Percentiles rank a stretch among this genome's conserved stretches.
Conservation (phyloP, 345 rosid species). For the Salix purpurea region DNA sequence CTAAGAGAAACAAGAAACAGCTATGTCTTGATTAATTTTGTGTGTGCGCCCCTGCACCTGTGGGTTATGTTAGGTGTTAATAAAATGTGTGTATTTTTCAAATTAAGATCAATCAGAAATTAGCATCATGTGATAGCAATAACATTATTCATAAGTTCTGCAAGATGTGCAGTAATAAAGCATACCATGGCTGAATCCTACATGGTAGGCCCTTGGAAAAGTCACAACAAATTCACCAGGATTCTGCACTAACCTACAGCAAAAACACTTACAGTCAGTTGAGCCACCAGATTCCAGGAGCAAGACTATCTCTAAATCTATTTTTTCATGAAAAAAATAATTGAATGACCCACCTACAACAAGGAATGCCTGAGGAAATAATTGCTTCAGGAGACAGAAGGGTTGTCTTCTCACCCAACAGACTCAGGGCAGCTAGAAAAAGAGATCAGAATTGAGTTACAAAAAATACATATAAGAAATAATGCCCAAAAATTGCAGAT, state of each 20-base stretch:
- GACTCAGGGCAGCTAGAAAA: slow-evolving; percentile 69
- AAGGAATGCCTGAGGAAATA: slow-evolving; percentile 82
- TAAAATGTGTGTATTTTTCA: background rate
- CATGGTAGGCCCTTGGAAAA: slow-evolving; percentile 98
- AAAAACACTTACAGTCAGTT: slow-evolving; percentile 10
- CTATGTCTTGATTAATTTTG: no score
- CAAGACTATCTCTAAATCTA: background rate
- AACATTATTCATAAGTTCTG: slow-evolving; percentile 2
- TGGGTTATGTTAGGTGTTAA: no score
- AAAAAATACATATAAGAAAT: background rate
- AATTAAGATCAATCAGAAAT: background rate
- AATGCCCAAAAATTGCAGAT: slow-evolving; percentile 3
- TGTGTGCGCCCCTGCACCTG: no score
- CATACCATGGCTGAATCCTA: slow-evolving; percentile 99
- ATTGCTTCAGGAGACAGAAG: slow-evolving; percentile 83
- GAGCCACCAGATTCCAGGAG: slow-evolving; percentile 14
- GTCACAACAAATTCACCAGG: slow-evolving; percentile 99
- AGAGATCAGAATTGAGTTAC: slow-evolving; percentile 22
- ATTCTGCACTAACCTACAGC: slow-evolving; percentile 81
- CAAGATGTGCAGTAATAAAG: slow-evolving; percentile 16
- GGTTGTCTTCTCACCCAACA: slow-evolving; percentile 97
- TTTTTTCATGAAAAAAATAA: background rate
- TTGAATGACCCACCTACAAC: slow-evolving; percentile 70
- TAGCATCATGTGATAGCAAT: background rate
- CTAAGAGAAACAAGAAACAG: no score